A percentile compares a stretch with the other conserved stretches of the same genome.
phyloP scores from a whole-genome alignment of 108 stramenopile genomes.

The Poteriospumella lacustris region DNA sequence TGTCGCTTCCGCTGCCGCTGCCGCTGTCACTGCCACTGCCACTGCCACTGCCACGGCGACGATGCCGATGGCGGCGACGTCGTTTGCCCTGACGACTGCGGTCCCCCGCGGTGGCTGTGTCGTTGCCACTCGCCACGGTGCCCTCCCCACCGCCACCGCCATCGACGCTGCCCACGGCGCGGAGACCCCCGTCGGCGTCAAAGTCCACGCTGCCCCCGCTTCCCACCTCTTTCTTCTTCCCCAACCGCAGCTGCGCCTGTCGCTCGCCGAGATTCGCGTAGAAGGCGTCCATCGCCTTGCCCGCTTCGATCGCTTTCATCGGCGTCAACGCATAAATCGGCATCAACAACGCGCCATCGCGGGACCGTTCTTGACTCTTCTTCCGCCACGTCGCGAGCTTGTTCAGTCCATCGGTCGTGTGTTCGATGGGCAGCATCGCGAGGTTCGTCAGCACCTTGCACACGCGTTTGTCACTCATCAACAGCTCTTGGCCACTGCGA shows the following conservation, averaged over 20 bases:
- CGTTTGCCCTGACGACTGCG: too few species aligned
- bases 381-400: background rate
- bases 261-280: background rate
- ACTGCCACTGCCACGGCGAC: too few species aligned
- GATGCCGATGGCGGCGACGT: too few species aligned
- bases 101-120: too few species aligned
- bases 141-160: too few species aligned
- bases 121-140: too few species aligned
- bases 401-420: background rate
- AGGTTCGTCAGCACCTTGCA: background rate
- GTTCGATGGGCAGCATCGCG: background rate
- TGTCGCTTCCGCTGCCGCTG: too few species aligned
- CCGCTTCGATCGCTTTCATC: background rate
- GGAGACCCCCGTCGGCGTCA: too few species aligned
- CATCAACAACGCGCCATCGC: slow-evolving; percentile 2
- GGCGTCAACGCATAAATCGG: background rate
- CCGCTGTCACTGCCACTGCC: too few species aligned
- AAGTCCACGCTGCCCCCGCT: too few species aligned
- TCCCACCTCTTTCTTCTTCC: slow-evolving; percentile 5
- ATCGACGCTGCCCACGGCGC: too few species aligned
- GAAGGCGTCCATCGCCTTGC: background rate
- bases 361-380: background rate
- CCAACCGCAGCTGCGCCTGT: background rate
- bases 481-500: background rate
- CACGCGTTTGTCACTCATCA: background rate